These are phyloP conservation scores for Physaria fendleri DNA, from an alignment of 345 rosid genomes.

Conservation along the genomic window DNA sequence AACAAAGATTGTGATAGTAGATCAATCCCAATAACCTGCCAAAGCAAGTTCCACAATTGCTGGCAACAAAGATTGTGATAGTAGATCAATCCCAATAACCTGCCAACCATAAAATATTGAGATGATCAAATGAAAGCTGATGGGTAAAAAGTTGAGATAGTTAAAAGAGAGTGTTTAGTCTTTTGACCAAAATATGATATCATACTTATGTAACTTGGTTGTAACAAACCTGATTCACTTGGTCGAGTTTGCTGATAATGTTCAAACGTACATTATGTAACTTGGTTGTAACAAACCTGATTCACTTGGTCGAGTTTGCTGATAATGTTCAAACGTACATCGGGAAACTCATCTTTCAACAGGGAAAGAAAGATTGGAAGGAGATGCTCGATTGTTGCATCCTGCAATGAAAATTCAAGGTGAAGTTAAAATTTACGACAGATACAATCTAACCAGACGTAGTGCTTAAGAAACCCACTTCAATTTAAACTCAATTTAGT, in stretches of 20 bases:
- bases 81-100: too few relatives aligned
- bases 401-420: constrained; percentile 37
- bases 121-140: too few relatives aligned
- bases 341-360: constrained; percentile 96
- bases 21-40: too few relatives aligned
- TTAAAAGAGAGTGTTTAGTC: too few relatives aligned
- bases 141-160: too few relatives aligned
- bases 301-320: constrained; percentile 99
- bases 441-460: neutral
- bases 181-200: too few relatives aligned
- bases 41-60: too few relatives aligned
- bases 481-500: neutral
- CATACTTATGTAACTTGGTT: too few relatives aligned
- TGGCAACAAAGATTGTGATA: too few relatives aligned
- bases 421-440: neutral
- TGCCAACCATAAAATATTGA: too few relatives aligned
- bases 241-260: constrained; percentile 97
- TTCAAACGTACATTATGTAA: constrained; percentile 97
- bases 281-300: constrained; percentile 57
- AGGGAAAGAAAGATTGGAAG: constrained; percentile 94
- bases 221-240: constrained; percentile 88
- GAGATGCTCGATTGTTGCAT: constrained; percentile 89
- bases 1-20: too few relatives aligned
- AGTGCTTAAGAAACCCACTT: neutral
- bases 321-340: constrained; percentile 93